These are phyloP conservation scores for Aureobasidium lini DNA, from an alignment of 2,329 filamentous ascomycete genomes.

Conservation along the genomic window DNA sequence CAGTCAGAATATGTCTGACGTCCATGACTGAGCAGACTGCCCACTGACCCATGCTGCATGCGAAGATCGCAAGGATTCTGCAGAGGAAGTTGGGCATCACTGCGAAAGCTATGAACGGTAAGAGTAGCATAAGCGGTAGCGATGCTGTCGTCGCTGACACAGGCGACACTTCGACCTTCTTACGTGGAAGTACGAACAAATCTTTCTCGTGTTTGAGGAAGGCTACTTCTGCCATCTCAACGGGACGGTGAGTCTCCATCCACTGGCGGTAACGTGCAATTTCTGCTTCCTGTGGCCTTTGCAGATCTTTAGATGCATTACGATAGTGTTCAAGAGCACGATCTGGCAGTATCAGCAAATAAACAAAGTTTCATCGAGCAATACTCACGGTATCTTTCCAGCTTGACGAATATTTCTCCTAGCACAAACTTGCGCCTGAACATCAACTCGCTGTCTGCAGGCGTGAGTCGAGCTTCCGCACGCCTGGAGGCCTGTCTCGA, in stretches of 20 bases:
- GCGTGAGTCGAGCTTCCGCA: constrained; percentile 41
- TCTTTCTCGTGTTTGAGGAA: constrained; percentile 53
- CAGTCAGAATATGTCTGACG: constrained; percentile 29
- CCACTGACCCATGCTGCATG: constrained; percentile 31
- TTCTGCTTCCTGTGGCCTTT: constrained; percentile 44
- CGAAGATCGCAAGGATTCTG: constrained; percentile 31
- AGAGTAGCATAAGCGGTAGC: constrained; percentile 20
- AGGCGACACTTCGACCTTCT: neutral
- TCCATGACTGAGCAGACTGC: constrained; percentile 27
- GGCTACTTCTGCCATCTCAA: constrained; percentile 52
- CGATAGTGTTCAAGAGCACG: constrained; percentile 54
- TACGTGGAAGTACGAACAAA: constrained; percentile 37
- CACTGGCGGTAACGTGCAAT: constrained; percentile 49
- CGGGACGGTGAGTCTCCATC: constrained; percentile 46
- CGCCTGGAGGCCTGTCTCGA: constrained; percentile 51
- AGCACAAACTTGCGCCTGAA: constrained; percentile 55
- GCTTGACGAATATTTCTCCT: constrained; percentile 56
- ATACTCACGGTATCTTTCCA: constrained; percentile 59
- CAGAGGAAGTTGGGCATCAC: constrained; percentile 36
- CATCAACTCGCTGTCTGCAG: constrained; percentile 46
- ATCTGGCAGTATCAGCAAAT: constrained; percentile 33
- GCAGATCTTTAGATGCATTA: constrained; percentile 44
- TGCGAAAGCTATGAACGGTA: constrained; percentile 32
- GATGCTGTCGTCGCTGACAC: neutral
- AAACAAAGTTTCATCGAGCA: constrained; percentile 17